These are phyloP conservation scores for Monosporascus ibericus DNA, from an alignment of 2,329 filamentous ascomycete species.

Conservation along the genomic window DNA sequence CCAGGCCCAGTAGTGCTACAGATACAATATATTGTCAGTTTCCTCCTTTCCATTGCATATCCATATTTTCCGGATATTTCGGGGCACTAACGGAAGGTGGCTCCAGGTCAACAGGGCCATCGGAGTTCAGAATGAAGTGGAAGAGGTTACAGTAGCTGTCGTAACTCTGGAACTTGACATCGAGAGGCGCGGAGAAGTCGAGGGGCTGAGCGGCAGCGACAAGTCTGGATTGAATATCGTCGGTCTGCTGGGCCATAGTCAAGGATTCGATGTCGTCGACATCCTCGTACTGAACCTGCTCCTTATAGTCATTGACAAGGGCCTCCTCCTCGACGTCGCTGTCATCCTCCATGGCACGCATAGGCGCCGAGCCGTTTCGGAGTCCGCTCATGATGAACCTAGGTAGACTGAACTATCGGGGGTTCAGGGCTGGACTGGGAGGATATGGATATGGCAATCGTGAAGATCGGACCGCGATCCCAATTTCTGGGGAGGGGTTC, in stretches of 20 bases:
- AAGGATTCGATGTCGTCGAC: conserved; percentile 69
- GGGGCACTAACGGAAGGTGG: conserved; percentile 75
- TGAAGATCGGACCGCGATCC: neutral
- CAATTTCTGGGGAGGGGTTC: neutral
- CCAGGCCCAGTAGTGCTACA: conserved; percentile 98
- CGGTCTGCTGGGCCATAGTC: conserved; percentile 66
- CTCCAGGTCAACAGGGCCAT: conserved; percentile 96
- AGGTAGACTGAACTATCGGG: conserved; percentile 1
- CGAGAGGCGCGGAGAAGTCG: conserved; percentile 91
- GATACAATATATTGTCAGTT: conserved; percentile 11
- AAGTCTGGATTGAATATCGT: conserved; percentile 90
- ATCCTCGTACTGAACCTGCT: conserved; percentile 93
- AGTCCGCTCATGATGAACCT: conserved; percentile 51
- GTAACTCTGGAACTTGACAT: conserved; percentile 98
- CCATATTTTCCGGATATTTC: neutral
- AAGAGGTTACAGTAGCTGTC: conserved; percentile 99
- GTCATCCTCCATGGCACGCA: conserved; percentile 65
- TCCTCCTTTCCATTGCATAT: neutral
- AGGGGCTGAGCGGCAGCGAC: conserved; percentile 88
- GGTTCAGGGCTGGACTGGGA: neutral
- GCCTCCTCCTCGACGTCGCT: conserved; percentile 96
- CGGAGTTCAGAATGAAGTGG: conserved; percentile 98
- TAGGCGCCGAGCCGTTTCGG: conserved; percentile 54
- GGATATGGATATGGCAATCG: neutral
- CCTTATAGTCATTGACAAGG: conserved; percentile 89